Evolutionary conservation across 495 filamentous ascomycete species (phyloP), one percentile per base, ranked within the genome.

Genomic region (Chaetomidium leptoderma): DNA sequence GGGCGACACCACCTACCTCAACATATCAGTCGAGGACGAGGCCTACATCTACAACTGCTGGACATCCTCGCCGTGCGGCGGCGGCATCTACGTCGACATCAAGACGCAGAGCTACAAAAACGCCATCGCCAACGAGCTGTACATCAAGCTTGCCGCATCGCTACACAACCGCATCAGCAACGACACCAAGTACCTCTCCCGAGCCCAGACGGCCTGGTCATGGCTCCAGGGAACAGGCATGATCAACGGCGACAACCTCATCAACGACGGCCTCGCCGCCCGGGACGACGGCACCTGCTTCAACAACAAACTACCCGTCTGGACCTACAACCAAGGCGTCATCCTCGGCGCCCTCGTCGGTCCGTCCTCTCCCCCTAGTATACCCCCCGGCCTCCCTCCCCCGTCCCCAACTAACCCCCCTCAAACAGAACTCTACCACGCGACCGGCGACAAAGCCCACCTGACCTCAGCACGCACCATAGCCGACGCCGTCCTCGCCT

Each of bases 241-340:
- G 72, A 82, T 89, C 52, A 87, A 85, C 55, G 23, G 66, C n/a
- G 61, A 83, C 4, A 69, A 74, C 46, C 76, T 80, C 16, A 77
- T 90, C 67, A 86, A 88, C 63, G 87, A 91, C 64, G 86, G 86
- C 16, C 72, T 91, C 13, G 74, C 77, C 10, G 23, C 57, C 9
- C 52, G 24, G 17, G 62, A 66, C 0, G 66, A 67, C 17, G 54
- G 40, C 11, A 72, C 74, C 10, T 89, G 86, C 67, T 65, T 73
- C 45, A 87, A 85, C 64, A 89, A 89, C 62, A 75, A 75, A 1
- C 72, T 70, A 19, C 77, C 80, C 4, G 75, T 80, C 33, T 90
- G 80, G 80, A 80, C 83, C 0, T 91, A 91, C 71, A 90, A 89
- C 66, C 87, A 91, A 65, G 87, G 87, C 21, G 85, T 88, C 26